Base-by-base conservation (phyloP, 306 rosid genomes). In the Medicago truncatula region DNA sequence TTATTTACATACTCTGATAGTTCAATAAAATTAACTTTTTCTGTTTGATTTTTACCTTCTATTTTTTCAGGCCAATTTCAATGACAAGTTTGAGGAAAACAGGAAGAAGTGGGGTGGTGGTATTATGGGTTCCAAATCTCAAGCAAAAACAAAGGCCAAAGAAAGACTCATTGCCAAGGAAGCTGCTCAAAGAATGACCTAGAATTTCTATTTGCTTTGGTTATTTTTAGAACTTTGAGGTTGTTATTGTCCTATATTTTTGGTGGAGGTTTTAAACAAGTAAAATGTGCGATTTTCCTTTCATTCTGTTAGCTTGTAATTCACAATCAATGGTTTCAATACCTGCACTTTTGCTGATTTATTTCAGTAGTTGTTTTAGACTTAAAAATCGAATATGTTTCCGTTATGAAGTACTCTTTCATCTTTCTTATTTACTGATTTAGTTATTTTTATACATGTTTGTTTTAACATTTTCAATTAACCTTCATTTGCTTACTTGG, bases 101-200 rank as follows among this genome's bases (percentile, higher is more conserved):
- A 76, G 91, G 65, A 92, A 88, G 93, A 89, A 88, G 79, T 92
- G 96, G 96, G 97, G 96, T 9, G 97, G 96, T 18, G 97, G 97
- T 6, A 84, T 92, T 77, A 92, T 92, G 96, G 97, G 97, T 9
- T 85, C 96, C 77, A 92, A 92, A 74, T 92, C 95, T 25, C 91
- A 88, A 80, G 97, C 97, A 68, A 89, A 60, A 73, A 89, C 92
- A 65, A 88, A 72, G 87, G 96, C 96, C 0, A 89, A 88, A 75
- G 96, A 89, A 73, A 87, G 36, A 61, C 69, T 91, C 65, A 67
- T 91, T 31, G 95, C 97, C 25, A 89, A 91, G 82, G 97, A 91
- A 83, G 95, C 93, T 2, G 96, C 97, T 0, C 91, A 92, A 76
- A 89, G 96, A 80, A 64, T 89, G 90, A 9, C 84, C 15, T 87